These are phyloP conservation scores for Talaromyces wortmannii DNA, from an alignment of 495 filamentous ascomycete genomes.

Conservation along the genomic window DNA sequence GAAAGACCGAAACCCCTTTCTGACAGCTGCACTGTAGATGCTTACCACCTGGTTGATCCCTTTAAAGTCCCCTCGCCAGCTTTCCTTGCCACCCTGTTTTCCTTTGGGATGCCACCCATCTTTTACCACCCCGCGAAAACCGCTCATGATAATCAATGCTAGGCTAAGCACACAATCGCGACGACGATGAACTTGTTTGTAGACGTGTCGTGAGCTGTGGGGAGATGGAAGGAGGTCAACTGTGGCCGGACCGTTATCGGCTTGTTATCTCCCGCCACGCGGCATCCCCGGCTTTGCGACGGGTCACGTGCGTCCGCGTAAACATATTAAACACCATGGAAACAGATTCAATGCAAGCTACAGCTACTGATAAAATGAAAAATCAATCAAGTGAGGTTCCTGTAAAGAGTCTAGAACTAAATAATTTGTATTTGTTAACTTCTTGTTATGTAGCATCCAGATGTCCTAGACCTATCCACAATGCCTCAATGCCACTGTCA, in stretches of 20 bases:
- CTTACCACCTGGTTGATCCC: conserved; percentile 53
- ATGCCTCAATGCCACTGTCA: no score
- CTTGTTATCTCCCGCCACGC: no score
- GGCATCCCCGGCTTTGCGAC: not conserved
- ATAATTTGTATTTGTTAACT: no score
- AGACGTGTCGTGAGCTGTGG: not conserved
- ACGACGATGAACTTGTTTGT: not conserved
- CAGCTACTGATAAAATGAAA: no score
- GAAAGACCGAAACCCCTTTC: not conserved
- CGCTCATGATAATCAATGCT: conserved; percentile 32
- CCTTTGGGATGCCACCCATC: conserved; percentile 54
- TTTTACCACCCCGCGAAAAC: conserved; percentile 43
- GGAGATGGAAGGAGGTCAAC: no score
- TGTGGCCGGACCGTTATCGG: no score
- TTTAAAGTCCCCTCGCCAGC: conserved; percentile 53
- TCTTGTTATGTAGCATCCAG: no score
- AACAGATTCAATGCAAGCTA: no score
- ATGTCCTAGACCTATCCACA: no score
- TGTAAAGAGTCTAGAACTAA: no score
- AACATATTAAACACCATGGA: no score
- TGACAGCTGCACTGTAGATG: not conserved
- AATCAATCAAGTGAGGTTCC: no score
- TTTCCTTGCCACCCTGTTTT: conserved; percentile 47
- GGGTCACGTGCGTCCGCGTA: not conserved
- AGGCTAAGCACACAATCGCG: not conserved